phyloP scores from a whole-genome alignment of 225 moss, liverwort and hornwort species.

The Ulota crispa region DNA sequence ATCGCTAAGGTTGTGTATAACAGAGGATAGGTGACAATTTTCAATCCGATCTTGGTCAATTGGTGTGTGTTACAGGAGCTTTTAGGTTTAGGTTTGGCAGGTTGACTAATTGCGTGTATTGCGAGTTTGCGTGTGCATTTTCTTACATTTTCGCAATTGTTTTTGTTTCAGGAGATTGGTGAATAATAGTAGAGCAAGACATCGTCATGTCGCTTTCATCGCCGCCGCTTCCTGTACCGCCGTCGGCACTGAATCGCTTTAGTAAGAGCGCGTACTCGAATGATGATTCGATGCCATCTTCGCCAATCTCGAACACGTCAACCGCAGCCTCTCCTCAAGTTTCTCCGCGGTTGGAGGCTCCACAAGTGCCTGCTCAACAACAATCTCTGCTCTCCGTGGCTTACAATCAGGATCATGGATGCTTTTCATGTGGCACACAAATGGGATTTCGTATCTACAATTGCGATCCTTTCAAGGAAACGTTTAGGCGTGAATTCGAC shows the following conservation, averaged over 20 bases:
- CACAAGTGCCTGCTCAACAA: conserved; percentile 39
- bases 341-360: conserved; percentile 43
- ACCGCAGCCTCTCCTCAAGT: conserved; percentile 42
- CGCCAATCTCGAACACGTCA: conserved; percentile 48
- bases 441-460: conserved; percentile 70
- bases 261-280: conserved; percentile 22
- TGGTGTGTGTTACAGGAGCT: not conserved
- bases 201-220: conserved; percentile 52
- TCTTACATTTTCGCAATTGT: conserved; percentile 1
- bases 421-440: conserved; percentile 69
- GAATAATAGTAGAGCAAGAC: not conserved
- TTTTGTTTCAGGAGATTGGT: conserved; percentile 22
- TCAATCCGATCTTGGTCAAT: not conserved
- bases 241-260: conserved; percentile 49
- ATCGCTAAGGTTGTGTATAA: too few relatives aligned
- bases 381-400: conserved; percentile 51
- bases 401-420: conserved; percentile 70
- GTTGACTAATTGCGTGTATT: not conserved
- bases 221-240: conserved; percentile 50
- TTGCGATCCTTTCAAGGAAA: conserved; percentile 66
- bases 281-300: conserved; percentile 43
- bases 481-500: conserved; percentile 59
- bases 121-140: not conserved
- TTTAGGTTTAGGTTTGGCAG: conserved; percentile 21
- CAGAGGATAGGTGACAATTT: not conserved